phyloP scores from a whole-genome alignment of 345 rosid species.

The Boechera divaricarpa region DNA sequence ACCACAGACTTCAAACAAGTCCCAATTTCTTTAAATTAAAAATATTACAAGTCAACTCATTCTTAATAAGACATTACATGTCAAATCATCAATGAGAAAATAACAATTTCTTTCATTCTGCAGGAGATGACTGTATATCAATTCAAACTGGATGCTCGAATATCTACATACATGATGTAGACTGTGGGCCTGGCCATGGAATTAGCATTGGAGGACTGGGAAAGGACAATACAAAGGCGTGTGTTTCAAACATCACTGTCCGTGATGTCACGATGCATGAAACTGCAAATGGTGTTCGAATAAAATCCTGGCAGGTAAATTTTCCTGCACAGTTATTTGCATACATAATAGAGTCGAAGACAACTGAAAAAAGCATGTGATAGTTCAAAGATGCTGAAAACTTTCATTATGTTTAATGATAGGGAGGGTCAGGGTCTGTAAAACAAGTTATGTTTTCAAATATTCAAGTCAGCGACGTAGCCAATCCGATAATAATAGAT shows the following conservation, averaged over 20 bases:
- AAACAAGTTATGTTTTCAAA: constrained; percentile 84
- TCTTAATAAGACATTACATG: constrained; percentile 16
- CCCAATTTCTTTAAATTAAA: neutral
- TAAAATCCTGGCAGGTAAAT: constrained; percentile 95
- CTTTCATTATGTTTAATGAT: constrained; percentile 21
- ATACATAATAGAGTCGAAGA: constrained; percentile 10
- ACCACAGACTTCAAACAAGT: constrained; percentile 37
- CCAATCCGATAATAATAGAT: constrained; percentile 79
- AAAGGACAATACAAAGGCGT: constrained; percentile 67
- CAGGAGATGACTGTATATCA: constrained; percentile 94
- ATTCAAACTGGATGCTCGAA: constrained; percentile 90
- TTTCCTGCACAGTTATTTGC: constrained; percentile 1
- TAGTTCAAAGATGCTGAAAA: constrained; percentile 27
- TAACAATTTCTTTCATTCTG: constrained; percentile 22
- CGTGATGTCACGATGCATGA: constrained; percentile 63
- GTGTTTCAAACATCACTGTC: constrained; percentile 83
- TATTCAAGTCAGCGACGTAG: constrained; percentile 74
- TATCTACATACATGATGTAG: constrained; percentile 65
- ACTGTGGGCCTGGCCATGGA: constrained; percentile 95
- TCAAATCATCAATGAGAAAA: constrained; percentile 10
- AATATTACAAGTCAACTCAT: constrained; percentile 8
- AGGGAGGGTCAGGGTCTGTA: constrained; percentile 94
- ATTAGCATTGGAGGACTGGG: constrained; percentile 96
- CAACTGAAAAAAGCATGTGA: constrained; percentile 3
- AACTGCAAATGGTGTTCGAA: constrained; percentile 76